phyloP scores from a whole-genome alignment of 2,329 filamentous ascomycete species.

The Aspergillus sp. region DNA sequence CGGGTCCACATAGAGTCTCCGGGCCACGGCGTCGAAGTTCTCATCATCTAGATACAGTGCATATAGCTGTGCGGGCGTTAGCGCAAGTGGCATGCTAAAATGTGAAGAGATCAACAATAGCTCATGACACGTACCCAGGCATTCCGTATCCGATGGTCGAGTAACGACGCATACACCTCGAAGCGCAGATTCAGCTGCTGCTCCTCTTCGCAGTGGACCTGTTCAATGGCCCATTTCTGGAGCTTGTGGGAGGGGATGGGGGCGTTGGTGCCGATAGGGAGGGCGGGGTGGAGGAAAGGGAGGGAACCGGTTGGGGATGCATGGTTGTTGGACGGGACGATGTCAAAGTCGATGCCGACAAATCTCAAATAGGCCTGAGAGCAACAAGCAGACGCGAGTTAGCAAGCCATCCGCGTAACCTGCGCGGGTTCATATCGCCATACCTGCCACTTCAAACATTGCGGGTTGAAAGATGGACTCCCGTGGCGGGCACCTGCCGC shows the following conservation, averaged over 20 bases:
- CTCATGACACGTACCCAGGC: conserved; percentile 67
- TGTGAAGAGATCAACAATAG: not conserved
- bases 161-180: conserved; percentile 73
- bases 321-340: conserved; percentile 80
- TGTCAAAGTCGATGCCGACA: conserved; percentile 63
- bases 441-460: conserved; percentile 96
- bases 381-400: not conserved
- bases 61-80: conserved; percentile 58
- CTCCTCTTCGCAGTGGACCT: conserved; percentile 44
- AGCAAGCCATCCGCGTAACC: not conserved
- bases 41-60: conserved; percentile 71
- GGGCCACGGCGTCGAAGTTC: conserved; percentile 66
- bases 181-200: conserved; percentile 56
- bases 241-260: conserved; percentile 65
- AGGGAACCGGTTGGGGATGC: conserved; percentile 85
- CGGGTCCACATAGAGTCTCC: conserved; percentile 66
- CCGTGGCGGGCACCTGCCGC: conserved; percentile 59
- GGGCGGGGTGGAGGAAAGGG: conserved; percentile 73
- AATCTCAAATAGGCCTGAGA: conserved; percentile 78
- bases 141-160: conserved; percentile 74
- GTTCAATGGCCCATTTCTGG: conserved; percentile 63
- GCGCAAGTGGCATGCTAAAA: not conserved
- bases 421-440: conserved; percentile 4
- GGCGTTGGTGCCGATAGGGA: conserved; percentile 37
- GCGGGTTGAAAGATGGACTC: conserved; percentile 80